These are phyloP conservation scores for Cryphonectria carpinicola DNA, from an alignment of 2,329 filamentous ascomycete species.

Conservation along the genomic window DNA sequence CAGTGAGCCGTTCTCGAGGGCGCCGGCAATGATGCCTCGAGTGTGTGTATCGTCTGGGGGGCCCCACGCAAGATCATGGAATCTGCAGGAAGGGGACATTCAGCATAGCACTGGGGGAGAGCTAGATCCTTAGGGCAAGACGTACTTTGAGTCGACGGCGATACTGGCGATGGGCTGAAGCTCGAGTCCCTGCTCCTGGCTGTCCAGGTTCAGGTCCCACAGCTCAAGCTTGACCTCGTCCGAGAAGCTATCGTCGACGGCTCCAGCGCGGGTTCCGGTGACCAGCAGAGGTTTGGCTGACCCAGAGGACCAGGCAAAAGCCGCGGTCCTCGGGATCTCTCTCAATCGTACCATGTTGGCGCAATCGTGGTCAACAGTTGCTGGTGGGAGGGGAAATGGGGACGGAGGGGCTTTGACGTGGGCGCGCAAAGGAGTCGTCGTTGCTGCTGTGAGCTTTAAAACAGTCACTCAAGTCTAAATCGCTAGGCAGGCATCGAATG, in stretches of 20 bases:
- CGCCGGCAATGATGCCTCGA: slow-evolving; percentile 90
- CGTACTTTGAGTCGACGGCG: slow-evolving; percentile 84
- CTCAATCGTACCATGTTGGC: slow-evolving; percentile 86
- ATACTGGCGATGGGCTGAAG: slow-evolving; percentile 84
- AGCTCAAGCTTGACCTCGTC: slow-evolving; percentile 96
- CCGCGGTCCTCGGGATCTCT: slow-evolving; percentile 94
- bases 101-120: slow-evolving; percentile 14
- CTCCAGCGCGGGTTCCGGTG: slow-evolving; percentile 92
- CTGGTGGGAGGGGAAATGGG: slow-evolving; percentile 10
- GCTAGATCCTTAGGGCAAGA: not conserved
- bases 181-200: slow-evolving; percentile 75
- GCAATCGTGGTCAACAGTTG: slow-evolving; percentile 8
- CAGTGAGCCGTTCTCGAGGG: slow-evolving; percentile 90
- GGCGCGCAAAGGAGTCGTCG: slow-evolving; percentile 15
- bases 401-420: slow-evolving; percentile 21
- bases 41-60: slow-evolving; percentile 77
- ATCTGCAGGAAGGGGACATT: slow-evolving; percentile 57
- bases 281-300: slow-evolving; percentile 79
- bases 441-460: slow-evolving; percentile 15
- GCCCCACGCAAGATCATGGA: slow-evolving; percentile 97
- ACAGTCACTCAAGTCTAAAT: slow-evolving; percentile 1
- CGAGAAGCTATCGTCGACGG: slow-evolving; percentile 96
- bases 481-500: slow-evolving; percentile 20
- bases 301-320: slow-evolving; percentile 94
- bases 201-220: slow-evolving; percentile 89